Evolutionary conservation across 768 basidiomycete genomes (phyloP), one percentile per base, ranked within the genome.

Genomic region (Sarcodon sp.): DNA sequence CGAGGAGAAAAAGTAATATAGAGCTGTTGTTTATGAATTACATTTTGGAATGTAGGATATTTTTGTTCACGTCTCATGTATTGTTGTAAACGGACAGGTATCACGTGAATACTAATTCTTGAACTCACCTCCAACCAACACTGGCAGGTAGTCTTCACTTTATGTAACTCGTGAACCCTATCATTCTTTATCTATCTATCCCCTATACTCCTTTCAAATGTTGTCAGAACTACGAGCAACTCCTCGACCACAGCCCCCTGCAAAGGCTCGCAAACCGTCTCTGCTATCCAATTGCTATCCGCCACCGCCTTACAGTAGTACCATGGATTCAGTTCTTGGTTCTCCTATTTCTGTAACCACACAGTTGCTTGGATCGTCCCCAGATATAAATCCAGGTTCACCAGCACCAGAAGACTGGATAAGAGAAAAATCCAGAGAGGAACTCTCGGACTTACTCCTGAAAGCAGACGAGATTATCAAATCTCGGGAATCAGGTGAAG

Each of bases 401-500:
- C 47, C 53, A 6, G 54, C 50, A 35, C 53, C 62, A 16, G 65
- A 69, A 21, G 69, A 71, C 18, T 79, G 79, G 80, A 63, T 72
- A 54, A 68, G 72, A 50, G 81, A 80, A 53, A 74, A 67, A 57
- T 84, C 83, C n/a, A 71, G 77, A 35, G 85, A 83, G 55, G 84
- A 87, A 55, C 70, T 91, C 41, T 70, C 79, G 4, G 72, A 73
- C 38, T 67, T 90, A 38, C 71, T 91, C 34, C 64, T 77, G 41
- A 79, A 80, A 59, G 88, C 87, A 0, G 82, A 83, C 53, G 77
- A 68, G 50, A 67, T 89, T 44, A 88, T 91, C 53, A 82, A 78
- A 59, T 77, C 80, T 50, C 71, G 87, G 35, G 87, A 86, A 64
- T 75, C 73, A 53, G 87, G 88, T 85, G 21, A 59, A 45, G 79